phyloP scores from a whole-genome alignment of 2,329 filamentous ascomycete species.

The Incumbomyces delicatus region DNA sequence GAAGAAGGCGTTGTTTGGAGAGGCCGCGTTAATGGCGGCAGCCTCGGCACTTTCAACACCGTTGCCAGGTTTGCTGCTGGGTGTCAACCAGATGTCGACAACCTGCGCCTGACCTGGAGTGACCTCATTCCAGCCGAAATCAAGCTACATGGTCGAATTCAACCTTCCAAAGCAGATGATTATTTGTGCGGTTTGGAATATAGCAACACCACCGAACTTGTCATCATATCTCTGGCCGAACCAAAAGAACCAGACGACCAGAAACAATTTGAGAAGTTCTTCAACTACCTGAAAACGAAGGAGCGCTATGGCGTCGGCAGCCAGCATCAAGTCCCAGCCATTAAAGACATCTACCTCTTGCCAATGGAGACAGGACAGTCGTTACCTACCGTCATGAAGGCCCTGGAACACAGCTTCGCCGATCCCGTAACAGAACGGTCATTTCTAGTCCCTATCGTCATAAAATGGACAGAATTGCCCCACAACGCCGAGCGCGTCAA shows the following conservation, averaged over 20 bases:
- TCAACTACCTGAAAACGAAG: constrained; percentile 75
- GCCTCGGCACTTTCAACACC: constrained; percentile 63
- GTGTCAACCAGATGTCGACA: constrained; percentile 43
- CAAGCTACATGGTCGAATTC: constrained; percentile 60
- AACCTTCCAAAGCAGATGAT: constrained; percentile 71
- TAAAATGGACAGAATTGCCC: constrained; percentile 49
- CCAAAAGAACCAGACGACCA: constrained; percentile 38
- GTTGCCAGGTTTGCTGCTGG: constrained; percentile 78
- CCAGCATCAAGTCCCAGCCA: constrained; percentile 62
- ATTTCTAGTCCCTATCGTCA: constrained; percentile 75
- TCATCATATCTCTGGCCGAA: constrained; percentile 62
- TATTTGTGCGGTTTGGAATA: constrained; percentile 84
- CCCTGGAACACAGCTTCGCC: constrained; percentile 75
- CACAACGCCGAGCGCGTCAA: constrained; percentile 25
- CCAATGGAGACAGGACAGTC: constrained; percentile 65
- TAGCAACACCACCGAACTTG: constrained; percentile 71
- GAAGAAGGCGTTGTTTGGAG: constrained; percentile 70
- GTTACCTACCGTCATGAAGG: constrained; percentile 77
- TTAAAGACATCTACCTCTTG: constrained; percentile 85
- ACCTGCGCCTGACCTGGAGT: constrained; percentile 47
- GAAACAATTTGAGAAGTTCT: constrained; percentile 62
- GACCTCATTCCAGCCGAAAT: constrained; percentile 60
- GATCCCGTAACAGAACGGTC: constrained; percentile 65
- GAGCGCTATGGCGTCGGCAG: constrained; percentile 80
- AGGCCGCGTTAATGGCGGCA: constrained; percentile 65